These are phyloP conservation scores for Zygosaccharomyces siamensis DNA, from an alignment of 805 yeast genomes.

Conservation along the genomic window DNA sequence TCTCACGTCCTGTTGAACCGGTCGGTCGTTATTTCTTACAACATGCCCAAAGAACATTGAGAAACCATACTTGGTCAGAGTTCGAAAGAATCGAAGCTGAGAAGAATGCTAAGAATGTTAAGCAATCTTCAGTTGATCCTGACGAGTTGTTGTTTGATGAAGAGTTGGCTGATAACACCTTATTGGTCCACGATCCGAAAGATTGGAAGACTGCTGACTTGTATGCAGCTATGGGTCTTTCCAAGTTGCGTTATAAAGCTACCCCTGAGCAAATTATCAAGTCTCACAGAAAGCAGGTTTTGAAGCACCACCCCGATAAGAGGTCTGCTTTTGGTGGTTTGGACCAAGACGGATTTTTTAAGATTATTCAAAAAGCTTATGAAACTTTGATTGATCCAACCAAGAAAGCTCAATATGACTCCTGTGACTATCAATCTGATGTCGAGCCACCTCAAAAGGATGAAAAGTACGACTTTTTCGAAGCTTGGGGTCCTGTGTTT, in stretches of 20 bases:
- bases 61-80: constrained; percentile 99
- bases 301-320: constrained; percentile 98
- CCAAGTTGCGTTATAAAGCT: constrained; percentile 86
- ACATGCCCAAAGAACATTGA: constrained; percentile 90
- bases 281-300: constrained; percentile 94
- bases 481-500: constrained; percentile 90
- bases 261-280: constrained; percentile 89
- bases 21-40: constrained; percentile 95
- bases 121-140: constrained; percentile 54
- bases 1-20: constrained; percentile 86
- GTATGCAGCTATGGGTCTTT: constrained; percentile 91
- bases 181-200: constrained; percentile 89
- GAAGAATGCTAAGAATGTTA: constrained; percentile 69
- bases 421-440: constrained; percentile 86
- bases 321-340: constrained; percentile 77
- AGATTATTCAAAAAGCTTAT: constrained; percentile 94
- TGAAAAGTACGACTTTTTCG: constrained; percentile 73
- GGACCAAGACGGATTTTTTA: constrained; percentile 94
- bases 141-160: constrained; percentile 46
- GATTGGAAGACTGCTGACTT: constrained; percentile 97
- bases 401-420: constrained; percentile 91
- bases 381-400: constrained; percentile 81
- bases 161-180: constrained; percentile 69
- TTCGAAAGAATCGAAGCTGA: constrained; percentile 91
- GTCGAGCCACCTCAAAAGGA: constrained; percentile 71